Base-by-base conservation (phyloP, 768 basidiomycete species). In the Hydnum rufescens region DNA sequence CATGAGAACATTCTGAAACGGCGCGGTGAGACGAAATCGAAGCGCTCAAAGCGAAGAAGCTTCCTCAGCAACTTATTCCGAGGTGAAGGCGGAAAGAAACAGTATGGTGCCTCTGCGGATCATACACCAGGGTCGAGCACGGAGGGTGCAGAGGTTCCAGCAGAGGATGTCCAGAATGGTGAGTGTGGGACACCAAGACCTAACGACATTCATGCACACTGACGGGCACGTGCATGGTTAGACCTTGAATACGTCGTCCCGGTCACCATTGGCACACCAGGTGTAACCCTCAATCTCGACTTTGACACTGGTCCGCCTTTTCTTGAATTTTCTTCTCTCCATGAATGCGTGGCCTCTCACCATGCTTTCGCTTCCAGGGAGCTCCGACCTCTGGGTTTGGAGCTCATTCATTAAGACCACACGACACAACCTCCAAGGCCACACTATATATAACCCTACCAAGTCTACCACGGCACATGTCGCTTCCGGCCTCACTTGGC, bases 251-350 rank as follows among this genome's bases (percentile, higher is more conserved):
- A 68, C 49, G 63, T 67, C 36, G 67, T 69, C 19, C 61, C 63
- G 3, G 68, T 69, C 32, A 65, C 60, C 54, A 63, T 67, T 28
- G 68, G 68, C 51, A 67, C 66, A 22, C 68, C 68, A 2, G 65
- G 64, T 26, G 64, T 67, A 31, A 66, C 64, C 3, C 57, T 67
- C 36, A 62, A 67, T 52, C 64, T 68, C 3, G 62, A 63, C 36
- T 61, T 61, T 46, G 62, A 63, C 48, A 63, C 63, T 18, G 62
- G 61, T 22, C 42, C 18, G 51, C 5, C 19, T 26, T 47, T 26
- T 28, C 18, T 60, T 59, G n/a, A n/a, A n/a, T n/a, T n/a, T 19
- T 32, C n/a, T 42, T 16, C 19, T 28, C 34, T 39, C 19, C 46
- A 16, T 51, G 30, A 25, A 32, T 49, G 49, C 4, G 54, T 54